Evolutionary conservation across 2,329 filamentous ascomycete genomes (phyloP).

Genomic region (Pseudocercospora pini-densiflorae): DNA sequence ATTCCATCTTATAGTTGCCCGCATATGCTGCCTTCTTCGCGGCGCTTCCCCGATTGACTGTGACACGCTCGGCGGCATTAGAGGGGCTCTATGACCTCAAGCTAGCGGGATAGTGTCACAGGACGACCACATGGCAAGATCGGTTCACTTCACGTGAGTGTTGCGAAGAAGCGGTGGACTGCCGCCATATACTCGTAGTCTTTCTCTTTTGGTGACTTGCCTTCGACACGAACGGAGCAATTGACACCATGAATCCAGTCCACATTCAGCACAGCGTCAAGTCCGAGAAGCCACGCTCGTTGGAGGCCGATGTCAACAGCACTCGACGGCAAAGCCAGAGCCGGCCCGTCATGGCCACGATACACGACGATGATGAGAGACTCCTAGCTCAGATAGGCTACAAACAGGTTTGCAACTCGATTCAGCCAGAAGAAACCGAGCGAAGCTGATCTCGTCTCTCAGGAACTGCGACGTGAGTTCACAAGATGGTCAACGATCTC

Average conservation of each 20-base stretch:
- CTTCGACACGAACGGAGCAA: constrained; percentile 4
- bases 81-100: not conserved
- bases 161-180: constrained; percentile 21
- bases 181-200: constrained; percentile 6
- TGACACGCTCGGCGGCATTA: constrained; percentile 9
- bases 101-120: constrained; percentile 13
- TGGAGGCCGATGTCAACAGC: constrained; percentile 3
- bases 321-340: not conserved
- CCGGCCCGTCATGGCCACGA: constrained; percentile 25
- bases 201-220: constrained; percentile 7
- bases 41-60: not conserved
- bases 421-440: not conserved
- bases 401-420: constrained; percentile 55
- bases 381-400: constrained; percentile 66
- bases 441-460: constrained; percentile 22
- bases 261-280: constrained; percentile 8
- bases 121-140: constrained; percentile 4
- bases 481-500: constrained; percentile 70
- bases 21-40: constrained; percentile 4
- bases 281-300: constrained; percentile 17
- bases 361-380: constrained; percentile 60
- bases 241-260: constrained; percentile 22
- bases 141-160: not conserved
- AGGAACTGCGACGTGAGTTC: constrained; percentile 67
- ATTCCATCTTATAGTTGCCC: not conserved